Conservation (phyloP, 176 grass and related monocot species). For the Guadua angustifolia region DNA sequence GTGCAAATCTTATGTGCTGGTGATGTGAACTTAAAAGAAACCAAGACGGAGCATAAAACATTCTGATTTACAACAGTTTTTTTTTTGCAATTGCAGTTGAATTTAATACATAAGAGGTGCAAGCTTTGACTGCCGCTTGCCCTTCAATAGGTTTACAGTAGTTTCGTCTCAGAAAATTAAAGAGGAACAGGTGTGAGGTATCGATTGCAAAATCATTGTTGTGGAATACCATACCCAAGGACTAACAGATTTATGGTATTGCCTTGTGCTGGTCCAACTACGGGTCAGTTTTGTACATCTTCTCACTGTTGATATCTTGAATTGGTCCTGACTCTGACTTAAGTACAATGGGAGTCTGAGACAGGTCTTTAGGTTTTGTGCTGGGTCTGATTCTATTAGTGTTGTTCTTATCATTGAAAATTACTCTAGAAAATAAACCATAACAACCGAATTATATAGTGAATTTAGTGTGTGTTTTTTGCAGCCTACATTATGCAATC, state of each 20-base stretch:
- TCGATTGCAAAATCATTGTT: constrained; percentile 43
- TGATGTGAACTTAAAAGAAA: constrained; percentile 10
- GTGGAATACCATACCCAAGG: constrained; percentile 26
- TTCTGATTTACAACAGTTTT: constrained; percentile 1
- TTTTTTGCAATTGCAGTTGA: constrained; percentile 25
- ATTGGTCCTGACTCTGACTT: not conserved
- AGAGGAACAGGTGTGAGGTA: constrained; percentile 22
- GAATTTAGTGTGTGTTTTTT: not conserved
- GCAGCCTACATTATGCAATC: not conserved
- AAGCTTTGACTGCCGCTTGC: constrained; percentile 8
- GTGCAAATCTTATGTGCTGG: not conserved
- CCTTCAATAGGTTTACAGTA: constrained; percentile 30
- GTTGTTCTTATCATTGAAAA: constrained; percentile 26
- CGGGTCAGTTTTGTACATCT: constrained; percentile 1
- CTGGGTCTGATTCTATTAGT: not conserved
- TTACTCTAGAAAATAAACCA: not conserved
- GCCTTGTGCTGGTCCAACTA: constrained; percentile 4
- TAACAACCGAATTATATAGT: not conserved
- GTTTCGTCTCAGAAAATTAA: constrained; percentile 39
- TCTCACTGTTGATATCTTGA: constrained; percentile 25
- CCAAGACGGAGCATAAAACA: constrained; percentile 12
- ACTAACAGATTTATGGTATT: constrained; percentile 4
- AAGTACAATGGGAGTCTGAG: constrained; percentile 17
- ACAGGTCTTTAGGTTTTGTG: constrained; percentile 21
- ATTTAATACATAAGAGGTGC: constrained; percentile 31